Evolutionary conservation across 306 rosid genomes (phyloP), one percentile per base, ranked within the genome.

Genomic region (Vicia sativa): DNA sequence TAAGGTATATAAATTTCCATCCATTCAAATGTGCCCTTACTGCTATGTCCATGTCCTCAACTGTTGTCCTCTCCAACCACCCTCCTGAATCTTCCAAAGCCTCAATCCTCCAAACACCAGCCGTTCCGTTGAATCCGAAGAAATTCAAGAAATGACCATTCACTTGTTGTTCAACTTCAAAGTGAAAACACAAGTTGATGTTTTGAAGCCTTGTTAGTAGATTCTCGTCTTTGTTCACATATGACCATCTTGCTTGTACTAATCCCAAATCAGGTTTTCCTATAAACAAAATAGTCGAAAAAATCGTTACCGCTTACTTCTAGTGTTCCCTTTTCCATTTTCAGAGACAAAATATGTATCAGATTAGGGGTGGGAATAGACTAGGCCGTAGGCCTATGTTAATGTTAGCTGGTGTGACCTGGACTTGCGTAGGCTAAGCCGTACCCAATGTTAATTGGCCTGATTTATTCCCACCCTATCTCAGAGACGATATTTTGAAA

Each of bases 151-250:
- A 90, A 38, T 82, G 75, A 0, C 99, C 99, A 82, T 88, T 95
- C 23, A 95, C 99, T 76, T 95, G 99, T 86, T 95, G 99, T 38
- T 95, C 99, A 77, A 95, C 99, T 76, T 95, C 99, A 80, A 95
- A 95, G 82, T 95, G 99, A 85, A 95, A 95, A 83, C 99, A 95
- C 73, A 95, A 75, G 67, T 95, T 95, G 71, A 95, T 81, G 84
- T 95, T 90, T 69, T 95, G 99, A 10, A 91, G 97, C 85, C 99
- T 83, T 14, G 99, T 79, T 3, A 95, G 95, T 50, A 95, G 81
- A 75, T 95, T 95, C 86, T 90, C 99, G 15, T 91, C 99, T 82
- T 86, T 87, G 88, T 95, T 95, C 72, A 95, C 95, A 68, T 82
- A 95, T 6, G 96, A 70, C 99, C 99, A 95, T 53, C 99, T 79